Percentiles rank a stretch among this genome's conserved stretches.
These are phyloP conservation scores for Ceratobasidium papillatum DNA, from an alignment of 1,284 basidiomycete genomes.

Conservation along the genomic window DNA sequence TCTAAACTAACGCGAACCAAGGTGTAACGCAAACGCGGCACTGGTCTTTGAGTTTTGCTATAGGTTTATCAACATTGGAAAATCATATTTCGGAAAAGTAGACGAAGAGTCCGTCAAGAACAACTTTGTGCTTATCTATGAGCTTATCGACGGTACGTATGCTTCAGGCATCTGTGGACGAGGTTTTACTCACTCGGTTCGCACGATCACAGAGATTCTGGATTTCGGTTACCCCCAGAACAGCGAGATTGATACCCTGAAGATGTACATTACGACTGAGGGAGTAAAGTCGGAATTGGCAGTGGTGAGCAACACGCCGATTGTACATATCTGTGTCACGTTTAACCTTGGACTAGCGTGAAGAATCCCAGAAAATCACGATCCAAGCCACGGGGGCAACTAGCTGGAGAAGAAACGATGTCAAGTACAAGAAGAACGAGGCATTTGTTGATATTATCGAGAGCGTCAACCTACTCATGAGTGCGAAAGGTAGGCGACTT, in stretches of 20 bases:
- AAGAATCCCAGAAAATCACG: conserved; percentile 96
- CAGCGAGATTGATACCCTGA: conserved; percentile 96
- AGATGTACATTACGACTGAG: conserved; percentile 98
- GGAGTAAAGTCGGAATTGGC: conserved; percentile 85
- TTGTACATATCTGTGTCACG: neutral
- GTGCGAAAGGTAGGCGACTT: conserved; percentile 77
- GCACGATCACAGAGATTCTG: conserved; percentile 77
- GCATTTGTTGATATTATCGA: conserved; percentile 98
- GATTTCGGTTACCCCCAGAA: conserved; percentile 99
- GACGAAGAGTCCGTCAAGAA: conserved; percentile 99
- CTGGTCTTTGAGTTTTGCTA: conserved; percentile 98
- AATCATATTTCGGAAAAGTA: conserved; percentile 96
- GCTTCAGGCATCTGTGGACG: neutral
- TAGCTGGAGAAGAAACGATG: conserved; percentile 91
- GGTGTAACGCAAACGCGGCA: conserved; percentile 96
- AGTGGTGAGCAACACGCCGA: conserved; percentile 65
- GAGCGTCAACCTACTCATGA: conserved; percentile 96
- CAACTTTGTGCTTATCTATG: conserved; percentile 97
- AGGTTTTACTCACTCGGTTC: neutral
- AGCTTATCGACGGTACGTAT: conserved; percentile 85
- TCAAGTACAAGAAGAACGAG: conserved; percentile 98
- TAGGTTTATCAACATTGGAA: conserved; percentile 91
- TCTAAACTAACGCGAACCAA: conserved; percentile 50
- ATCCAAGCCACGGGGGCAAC: conserved; percentile 94
- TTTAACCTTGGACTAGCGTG: conserved; percentile 60